Percentiles rank a stretch among this genome's conserved stretches.
phyloP scores from a whole-genome alignment of 139 green algal genomes.

The Axilococcus clingmanii region DNA sequence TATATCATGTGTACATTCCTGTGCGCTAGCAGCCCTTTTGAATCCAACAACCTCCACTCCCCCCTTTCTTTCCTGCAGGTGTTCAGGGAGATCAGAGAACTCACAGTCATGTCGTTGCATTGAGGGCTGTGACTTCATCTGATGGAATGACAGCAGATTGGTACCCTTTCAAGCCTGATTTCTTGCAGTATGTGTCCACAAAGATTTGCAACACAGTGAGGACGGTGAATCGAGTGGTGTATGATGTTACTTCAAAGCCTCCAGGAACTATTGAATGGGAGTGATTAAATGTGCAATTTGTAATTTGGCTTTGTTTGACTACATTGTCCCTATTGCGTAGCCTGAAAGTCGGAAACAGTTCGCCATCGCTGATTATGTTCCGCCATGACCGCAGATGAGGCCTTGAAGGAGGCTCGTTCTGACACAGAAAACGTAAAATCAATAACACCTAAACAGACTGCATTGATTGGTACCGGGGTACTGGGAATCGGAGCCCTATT shows the following conservation, averaged over 20 bases:
- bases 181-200: slow-evolving; percentile 79
- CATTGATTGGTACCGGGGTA: neutral
- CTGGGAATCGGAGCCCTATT: neutral
- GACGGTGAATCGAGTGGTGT: slow-evolving; percentile 92
- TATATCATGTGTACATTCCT: neutral
- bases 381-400: too few species aligned
- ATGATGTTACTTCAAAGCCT: slow-evolving; percentile 98
- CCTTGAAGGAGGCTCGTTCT: neutral
- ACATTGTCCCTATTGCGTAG: too few species aligned
- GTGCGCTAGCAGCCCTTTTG: neutral
- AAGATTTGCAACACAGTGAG: slow-evolving; percentile 92
- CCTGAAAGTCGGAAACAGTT: too few species aligned
- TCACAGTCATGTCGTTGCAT: slow-evolving; percentile 86
- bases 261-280: slow-evolving; percentile 99
- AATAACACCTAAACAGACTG: neutral
- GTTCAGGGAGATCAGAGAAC: slow-evolving; percentile 93
- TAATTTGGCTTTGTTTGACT: too few species aligned
- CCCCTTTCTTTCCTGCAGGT: slow-evolving; percentile 22
- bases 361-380: too few species aligned
- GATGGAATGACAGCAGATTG: slow-evolving; percentile 99
- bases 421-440: too few species aligned
- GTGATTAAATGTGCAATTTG: slow-evolving; percentile 48
- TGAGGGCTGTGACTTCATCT: slow-evolving; percentile 74
- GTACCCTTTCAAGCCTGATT: slow-evolving; percentile 89
- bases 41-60: neutral